Conservation (phyloP, 805 yeast genomes). For the Ogataea pignaliae region DNA sequence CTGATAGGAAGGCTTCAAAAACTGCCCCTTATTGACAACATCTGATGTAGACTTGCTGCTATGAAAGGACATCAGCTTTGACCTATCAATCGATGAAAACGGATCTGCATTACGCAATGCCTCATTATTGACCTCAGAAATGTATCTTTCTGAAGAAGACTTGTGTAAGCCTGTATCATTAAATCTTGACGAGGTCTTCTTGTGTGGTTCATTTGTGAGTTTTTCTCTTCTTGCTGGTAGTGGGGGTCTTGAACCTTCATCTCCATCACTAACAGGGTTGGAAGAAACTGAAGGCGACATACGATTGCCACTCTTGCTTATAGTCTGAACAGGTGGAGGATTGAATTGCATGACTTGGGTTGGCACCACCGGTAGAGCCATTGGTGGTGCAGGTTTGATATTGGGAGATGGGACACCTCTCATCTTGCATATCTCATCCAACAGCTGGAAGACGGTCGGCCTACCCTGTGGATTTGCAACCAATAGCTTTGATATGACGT, state of each 20-base stretch:
- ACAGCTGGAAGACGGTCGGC: conserved; percentile 68
- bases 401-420: conserved; percentile 38
- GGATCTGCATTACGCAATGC: conserved; percentile 30
- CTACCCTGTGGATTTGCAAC: conserved; percentile 65
- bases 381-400: conserved; percentile 27
- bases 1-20: conserved; percentile 5
- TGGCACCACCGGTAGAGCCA: not conserved
- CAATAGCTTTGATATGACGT: conserved; percentile 56
- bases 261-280: conserved; percentile 2
- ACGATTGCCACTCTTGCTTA: not conserved
- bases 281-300: conserved; percentile 10
- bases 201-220: conserved; percentile 10
- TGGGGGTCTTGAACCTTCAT: conserved; percentile 7
- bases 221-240: conserved; percentile 16
- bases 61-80: conserved; percentile 26
- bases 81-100: conserved; percentile 38
- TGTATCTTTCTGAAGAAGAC: conserved; percentile 13
- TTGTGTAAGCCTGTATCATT: conserved; percentile 12
- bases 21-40: conserved; percentile 4
- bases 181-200: not conserved
- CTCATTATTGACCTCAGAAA: conserved; percentile 1
- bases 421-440: conserved; percentile 65
- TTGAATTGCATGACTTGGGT: not conserved
- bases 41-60: conserved; percentile 12
- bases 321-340: not conserved